Conservation (phyloP, 176 grass and related monocot species). For the Elymus sibiricus region DNA sequence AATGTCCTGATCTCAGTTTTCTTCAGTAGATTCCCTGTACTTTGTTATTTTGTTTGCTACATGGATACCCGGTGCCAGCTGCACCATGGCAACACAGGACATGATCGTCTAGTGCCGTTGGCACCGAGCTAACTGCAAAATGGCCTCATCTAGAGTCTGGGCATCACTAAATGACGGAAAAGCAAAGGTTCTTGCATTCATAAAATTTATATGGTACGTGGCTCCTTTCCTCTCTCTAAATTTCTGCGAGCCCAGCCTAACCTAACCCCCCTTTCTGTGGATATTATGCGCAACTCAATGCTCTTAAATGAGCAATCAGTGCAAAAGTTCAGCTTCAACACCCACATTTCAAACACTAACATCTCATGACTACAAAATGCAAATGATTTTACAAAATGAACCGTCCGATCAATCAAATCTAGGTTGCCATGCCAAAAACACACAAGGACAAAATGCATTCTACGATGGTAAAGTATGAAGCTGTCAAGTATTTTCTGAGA, state of each 20-base stretch:
- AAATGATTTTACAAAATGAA: not conserved
- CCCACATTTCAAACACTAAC: not conserved
- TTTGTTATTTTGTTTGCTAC: conserved; percentile 36
- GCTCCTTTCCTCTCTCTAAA: conserved; percentile 16
- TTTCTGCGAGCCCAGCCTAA: conserved; percentile 3
- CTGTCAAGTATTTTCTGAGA: not conserved
- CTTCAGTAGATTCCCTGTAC: conserved; percentile 35
- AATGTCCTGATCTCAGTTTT: not conserved
- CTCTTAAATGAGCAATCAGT: not conserved
- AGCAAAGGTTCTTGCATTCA: conserved; percentile 35
- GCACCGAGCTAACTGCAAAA: conserved; percentile 22
- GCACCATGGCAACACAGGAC: conserved; percentile 27
- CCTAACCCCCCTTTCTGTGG: not conserved
- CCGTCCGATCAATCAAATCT: not conserved
- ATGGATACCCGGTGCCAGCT: conserved; percentile 35
- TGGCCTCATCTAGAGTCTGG: not conserved
- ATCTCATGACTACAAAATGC: not conserved
- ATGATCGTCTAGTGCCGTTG: not conserved
- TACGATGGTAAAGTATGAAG: not conserved
- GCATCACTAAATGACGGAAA: conserved; percentile 25
- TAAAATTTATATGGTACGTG: conserved; percentile 33
- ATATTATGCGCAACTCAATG: not conserved
- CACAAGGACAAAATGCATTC: not conserved
- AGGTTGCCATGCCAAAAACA: not conserved
- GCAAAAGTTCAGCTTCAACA: not conserved